phyloP scores from a whole-genome alignment of 768 basidiomycete species.

The Pisolithus marmoratus region DNA sequence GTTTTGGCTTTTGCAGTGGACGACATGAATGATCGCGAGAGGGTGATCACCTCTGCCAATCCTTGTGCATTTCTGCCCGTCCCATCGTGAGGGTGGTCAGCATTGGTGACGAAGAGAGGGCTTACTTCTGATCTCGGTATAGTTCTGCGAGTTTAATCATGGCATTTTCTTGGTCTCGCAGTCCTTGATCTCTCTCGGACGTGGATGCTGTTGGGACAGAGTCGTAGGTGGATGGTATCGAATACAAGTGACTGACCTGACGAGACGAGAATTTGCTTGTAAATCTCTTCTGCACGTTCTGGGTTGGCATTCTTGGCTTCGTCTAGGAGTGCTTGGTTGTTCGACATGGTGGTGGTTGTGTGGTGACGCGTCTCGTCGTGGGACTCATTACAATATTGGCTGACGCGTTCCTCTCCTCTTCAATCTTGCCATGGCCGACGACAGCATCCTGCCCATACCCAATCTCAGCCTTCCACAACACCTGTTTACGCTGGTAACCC shows the following conservation, averaged over 20 bases:
- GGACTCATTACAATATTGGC: too few relatives aligned
- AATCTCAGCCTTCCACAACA: constrained; percentile 80
- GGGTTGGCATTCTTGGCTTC: constrained; percentile 58
- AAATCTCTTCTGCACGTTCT: constrained; percentile 64
- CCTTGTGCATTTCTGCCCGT: constrained; percentile 69
- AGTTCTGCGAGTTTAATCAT: constrained; percentile 82
- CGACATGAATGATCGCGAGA: constrained; percentile 82
- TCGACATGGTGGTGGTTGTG: constrained; percentile 15
- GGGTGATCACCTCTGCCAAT: constrained; percentile 79
- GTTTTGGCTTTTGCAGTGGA: constrained; percentile 98
- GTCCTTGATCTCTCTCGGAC: constrained; percentile 47
- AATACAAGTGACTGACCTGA: constrained; percentile 20
- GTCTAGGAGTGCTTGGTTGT: constrained; percentile 18
- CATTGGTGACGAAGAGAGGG: not conserved
- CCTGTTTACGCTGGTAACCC: constrained; percentile 65
- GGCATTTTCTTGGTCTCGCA: constrained; percentile 81
- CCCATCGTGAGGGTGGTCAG: not conserved
- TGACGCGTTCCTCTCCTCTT: not conserved
- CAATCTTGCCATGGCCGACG: constrained; percentile 64
- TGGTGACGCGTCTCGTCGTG: not conserved
- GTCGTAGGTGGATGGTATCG: not conserved
- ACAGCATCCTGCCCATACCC: constrained; percentile 78
- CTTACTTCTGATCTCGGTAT: constrained; percentile 81
- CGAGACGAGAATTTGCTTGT: constrained; percentile 58
- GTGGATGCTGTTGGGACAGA: constrained; percentile 19